These are phyloP conservation scores for Eucommia ulmoides DNA, from an alignment of 257 asterid species.

Conservation along the genomic window DNA sequence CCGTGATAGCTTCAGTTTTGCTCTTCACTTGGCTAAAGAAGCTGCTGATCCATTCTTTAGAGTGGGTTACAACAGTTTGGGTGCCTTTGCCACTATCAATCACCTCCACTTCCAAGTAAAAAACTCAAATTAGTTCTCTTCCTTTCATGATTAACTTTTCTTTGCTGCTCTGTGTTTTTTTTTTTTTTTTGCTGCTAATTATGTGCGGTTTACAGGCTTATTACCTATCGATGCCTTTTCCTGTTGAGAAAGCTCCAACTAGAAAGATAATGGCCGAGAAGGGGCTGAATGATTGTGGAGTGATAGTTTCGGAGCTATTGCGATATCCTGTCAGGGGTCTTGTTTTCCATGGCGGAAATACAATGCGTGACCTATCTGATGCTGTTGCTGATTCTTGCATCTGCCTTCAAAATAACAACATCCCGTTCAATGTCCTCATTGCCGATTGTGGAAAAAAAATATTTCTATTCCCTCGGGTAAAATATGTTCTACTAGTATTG, in stretches of 20 bases:
- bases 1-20: slow-evolving; percentile 39
- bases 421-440: no score
- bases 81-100: slow-evolving; percentile 77
- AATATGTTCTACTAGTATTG: no score
- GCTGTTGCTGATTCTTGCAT: no score
- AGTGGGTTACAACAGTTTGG: slow-evolving; percentile 73
- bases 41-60: slow-evolving; percentile 49
- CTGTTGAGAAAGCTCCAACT: slow-evolving; percentile 53
- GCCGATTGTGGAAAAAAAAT: no score
- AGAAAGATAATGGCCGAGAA: slow-evolving; percentile 28
- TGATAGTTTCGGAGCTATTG: slow-evolving; percentile 57
- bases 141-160: neutral
- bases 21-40: slow-evolving; percentile 44
- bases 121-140: slow-evolving; percentile 2
- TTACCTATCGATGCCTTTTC: slow-evolving; percentile 51
- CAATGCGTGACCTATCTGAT: no score
- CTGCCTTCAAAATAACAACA: no score
- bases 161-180: neutral
- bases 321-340: no score
- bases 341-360: no score
- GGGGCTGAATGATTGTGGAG: slow-evolving; percentile 25
- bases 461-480: no score
- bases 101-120: slow-evolving; percentile 82
- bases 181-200: neutral
- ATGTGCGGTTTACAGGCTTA: slow-evolving; percentile 35